Base-by-base conservation (phyloP, 2,329 filamentous ascomycete genomes). In the Diplodia seriata region DNA sequence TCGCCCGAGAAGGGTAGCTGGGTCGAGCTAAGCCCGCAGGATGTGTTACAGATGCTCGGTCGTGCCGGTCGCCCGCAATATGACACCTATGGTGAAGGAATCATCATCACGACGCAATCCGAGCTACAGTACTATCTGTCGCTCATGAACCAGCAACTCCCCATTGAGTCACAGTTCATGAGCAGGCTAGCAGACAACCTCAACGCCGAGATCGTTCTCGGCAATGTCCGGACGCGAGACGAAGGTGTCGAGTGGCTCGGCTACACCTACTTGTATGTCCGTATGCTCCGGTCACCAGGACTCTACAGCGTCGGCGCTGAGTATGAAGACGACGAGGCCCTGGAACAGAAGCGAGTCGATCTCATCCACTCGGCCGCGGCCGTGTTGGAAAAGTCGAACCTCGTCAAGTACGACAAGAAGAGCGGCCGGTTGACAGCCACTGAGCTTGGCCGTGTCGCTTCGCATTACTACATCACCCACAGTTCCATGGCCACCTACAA, bases 221-320 rank as follows among this genome's bases (percentile, higher is more conserved):
- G 95, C 63, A 99, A 97, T 74, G 88, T 99, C 31, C 89, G 94
- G 67, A 94, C 85, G 69, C 89, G 96, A 69, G 94, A 99, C 72
- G 95, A 99, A 76, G 95, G 91, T 73, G 95, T 99, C n/a, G 94
- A 99, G 76, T 99, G 95, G 95, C 87, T 99, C 40, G 94, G 95
- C 14, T 99, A 99, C 79, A 97, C 94, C 0, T 99, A 99, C 78
- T 88, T 99, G 20, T 99, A 97, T 76, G 93, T 99, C 66, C 91
- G 95, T 61, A 99, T 99, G 95, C 86, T 99, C 70, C 90, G 95
- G 36, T 97, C 94, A 2, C 95, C 95, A 43, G 94, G 93, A 0
- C 83, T 99, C 14, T 99, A 99, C 77, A 94, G 95, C 75, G 95
- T 99, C 62, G 95, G 95, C 4, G 89, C 94, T 12, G 96, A 99